Evolutionary conservation across 768 basidiomycete genomes (phyloP).

Genomic region (Gymnopilus junonius): DNA sequence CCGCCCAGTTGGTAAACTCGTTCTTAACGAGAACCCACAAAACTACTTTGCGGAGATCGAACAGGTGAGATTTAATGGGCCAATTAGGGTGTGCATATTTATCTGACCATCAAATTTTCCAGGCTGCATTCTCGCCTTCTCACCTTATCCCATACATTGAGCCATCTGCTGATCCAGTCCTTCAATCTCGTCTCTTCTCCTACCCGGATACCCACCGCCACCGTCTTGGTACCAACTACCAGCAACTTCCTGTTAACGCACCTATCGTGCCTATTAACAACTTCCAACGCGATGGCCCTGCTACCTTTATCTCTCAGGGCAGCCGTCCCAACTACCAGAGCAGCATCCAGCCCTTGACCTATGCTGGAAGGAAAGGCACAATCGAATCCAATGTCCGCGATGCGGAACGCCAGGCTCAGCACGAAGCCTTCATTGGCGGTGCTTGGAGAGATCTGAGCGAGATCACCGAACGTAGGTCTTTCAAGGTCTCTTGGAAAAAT

Average conservation of each 20-base stretch:
- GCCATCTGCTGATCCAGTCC: slow-evolving; percentile 88
- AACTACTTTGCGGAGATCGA: slow-evolving; percentile 97
- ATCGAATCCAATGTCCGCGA: slow-evolving; percentile 47
- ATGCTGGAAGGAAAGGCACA: slow-evolving; percentile 52
- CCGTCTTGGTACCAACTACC: slow-evolving; percentile 81
- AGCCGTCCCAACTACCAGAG: slow-evolving; percentile 87
- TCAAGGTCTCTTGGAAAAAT: neutral
- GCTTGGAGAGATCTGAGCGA: slow-evolving; percentile 72
- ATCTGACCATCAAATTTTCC: slow-evolving; percentile 14
- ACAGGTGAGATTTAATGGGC: slow-evolving; percentile 57
- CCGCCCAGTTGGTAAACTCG: slow-evolving; percentile 84
- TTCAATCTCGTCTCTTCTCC: slow-evolving; percentile 94
- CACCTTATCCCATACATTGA: slow-evolving; percentile 90
- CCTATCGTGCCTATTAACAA: slow-evolving; percentile 76
- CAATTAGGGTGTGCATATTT: neutral
- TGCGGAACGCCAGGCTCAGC: slow-evolving; percentile 44
- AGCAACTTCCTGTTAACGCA: slow-evolving; percentile 88
- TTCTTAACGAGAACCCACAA: slow-evolving; percentile 75
- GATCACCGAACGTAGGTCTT: slow-evolving; percentile 75
- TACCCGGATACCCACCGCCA: slow-evolving; percentile 91
- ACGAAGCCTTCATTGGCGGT: slow-evolving; percentile 78
- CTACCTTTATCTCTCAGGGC: slow-evolving; percentile 79
- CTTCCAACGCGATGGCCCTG: slow-evolving; percentile 90
- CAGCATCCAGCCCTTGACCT: slow-evolving; percentile 73
- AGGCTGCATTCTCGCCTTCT: slow-evolving; percentile 87